These are phyloP conservation scores for Fusarium coffeatum DNA, from an alignment of 2,329 filamentous ascomycete species.

Conservation along the genomic window DNA sequence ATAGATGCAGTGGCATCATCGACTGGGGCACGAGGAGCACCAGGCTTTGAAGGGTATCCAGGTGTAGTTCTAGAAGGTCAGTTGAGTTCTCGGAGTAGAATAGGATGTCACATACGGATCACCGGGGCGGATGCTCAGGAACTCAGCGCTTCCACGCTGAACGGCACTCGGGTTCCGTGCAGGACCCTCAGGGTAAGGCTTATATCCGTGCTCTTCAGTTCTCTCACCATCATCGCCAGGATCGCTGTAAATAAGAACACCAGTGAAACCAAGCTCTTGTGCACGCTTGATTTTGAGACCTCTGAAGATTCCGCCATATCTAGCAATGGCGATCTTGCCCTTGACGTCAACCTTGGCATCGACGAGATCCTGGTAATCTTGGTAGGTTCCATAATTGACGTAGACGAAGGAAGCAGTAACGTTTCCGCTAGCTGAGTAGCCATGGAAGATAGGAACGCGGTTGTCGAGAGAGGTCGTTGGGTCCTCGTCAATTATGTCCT, in stretches of 20 bases:
- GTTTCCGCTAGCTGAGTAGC: slow-evolving; percentile 92
- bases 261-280: slow-evolving; percentile 89
- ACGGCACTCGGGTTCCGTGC: slow-evolving; percentile 90
- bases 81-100: neutral
- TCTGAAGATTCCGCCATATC: slow-evolving; percentile 88
- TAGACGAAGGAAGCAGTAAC: slow-evolving; percentile 89
- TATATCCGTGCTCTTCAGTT: slow-evolving; percentile 83
- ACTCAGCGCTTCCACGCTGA: slow-evolving; percentile 88
- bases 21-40: slow-evolving; percentile 78
- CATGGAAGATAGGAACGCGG: slow-evolving; percentile 90
- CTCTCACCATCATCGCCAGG: slow-evolving; percentile 88
- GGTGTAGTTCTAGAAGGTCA: slow-evolving; percentile 74
- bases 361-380: slow-evolving; percentile 85
- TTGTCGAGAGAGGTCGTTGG: slow-evolving; percentile 77
- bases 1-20: slow-evolving; percentile 81
- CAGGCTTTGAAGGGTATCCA: slow-evolving; percentile 92
- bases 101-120: slow-evolving; percentile 66
- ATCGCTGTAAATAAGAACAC: slow-evolving; percentile 86
- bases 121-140: slow-evolving; percentile 75
- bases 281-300: slow-evolving; percentile 94
- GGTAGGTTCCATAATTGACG: slow-evolving; percentile 89
- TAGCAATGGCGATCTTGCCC: slow-evolving; percentile 88
- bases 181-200: slow-evolving; percentile 85
- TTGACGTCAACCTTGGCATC: slow-evolving; percentile 78
- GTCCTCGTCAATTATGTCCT: slow-evolving; percentile 87